Evolutionary conservation across 345 rosid species (phyloP), one percentile per base, ranked within the genome.

Genomic region (Lepidium didymum): DNA sequence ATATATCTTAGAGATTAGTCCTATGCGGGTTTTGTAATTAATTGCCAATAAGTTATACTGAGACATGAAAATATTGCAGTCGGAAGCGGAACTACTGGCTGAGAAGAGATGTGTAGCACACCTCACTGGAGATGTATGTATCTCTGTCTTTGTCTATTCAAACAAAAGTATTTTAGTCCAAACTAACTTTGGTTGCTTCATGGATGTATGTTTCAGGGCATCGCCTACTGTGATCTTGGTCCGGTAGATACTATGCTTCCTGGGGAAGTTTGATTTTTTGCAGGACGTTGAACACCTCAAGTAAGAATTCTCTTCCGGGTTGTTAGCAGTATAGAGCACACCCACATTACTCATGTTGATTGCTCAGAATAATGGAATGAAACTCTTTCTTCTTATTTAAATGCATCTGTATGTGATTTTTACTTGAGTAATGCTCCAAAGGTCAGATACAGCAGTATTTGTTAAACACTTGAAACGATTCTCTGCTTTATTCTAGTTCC

Each of bases 171-270:
- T 27, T 35, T n/a, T 33, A 25, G n/a, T 59, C 19, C 65, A 64
- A 68, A 51, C 67, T 58, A 65, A 58, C 43, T 31, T 59, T 25
- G 10, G 45, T 36, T 53, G 2, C 52, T 42, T 63, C 45, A n/a
- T 73, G 40, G 23, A 53, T 74, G 50, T 43, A 19, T 23, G 63
- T 79, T 76, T 66, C 87, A 94, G 99, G 99, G 97, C 58, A 38
- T 87, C 27, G 99, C 90, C 43, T 83, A 10, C 78, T 91, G 99
- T 76, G 97, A 94, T 81, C 86, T 94, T 62, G 79, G 79, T 46
- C 95, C 93, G 0, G 97, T 85, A 75, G 99, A 94, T 78, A 91
- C 99, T 6, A 94, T 91, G 99, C 99, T 94, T 80, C 99, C 99
- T 1, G 99, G 99, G 41, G 99, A 94, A 76, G 88, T 94, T 90